Evolutionary conservation across 1,284 basidiomycete species (phyloP).

Genomic region (Entoloma clypeatum): DNA sequence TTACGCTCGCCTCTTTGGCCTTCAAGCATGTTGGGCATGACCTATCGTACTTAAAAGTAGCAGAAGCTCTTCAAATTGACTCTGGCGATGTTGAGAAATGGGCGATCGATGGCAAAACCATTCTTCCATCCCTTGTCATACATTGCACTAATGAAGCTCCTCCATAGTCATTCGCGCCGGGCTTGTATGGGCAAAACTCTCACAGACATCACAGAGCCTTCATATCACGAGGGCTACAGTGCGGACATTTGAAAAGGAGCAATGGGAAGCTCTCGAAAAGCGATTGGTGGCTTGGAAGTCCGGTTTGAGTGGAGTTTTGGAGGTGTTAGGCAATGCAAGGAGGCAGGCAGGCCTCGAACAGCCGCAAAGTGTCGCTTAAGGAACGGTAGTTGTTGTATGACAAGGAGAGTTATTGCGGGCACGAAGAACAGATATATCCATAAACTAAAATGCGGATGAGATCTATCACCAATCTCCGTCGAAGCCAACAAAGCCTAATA

Average conservation of each 20-base stretch:
- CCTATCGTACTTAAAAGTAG: conserved; percentile 73
- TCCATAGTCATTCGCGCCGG: conserved; percentile 77
- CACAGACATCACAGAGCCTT: conserved; percentile 75
- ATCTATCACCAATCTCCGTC: conserved; percentile 70
- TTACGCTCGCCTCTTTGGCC: conserved; percentile 77
- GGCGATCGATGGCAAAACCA: conserved; percentile 80
- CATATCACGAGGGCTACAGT: conserved; percentile 77
- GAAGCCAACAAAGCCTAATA: conserved; percentile 72
- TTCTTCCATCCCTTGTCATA: conserved; percentile 2
- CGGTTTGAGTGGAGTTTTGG: conserved; percentile 63
- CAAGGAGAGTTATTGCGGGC: conserved; percentile 1
- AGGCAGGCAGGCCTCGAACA: conserved; percentile 39
- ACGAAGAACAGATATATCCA: conserved; percentile 1
- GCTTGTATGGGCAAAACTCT: conserved; percentile 81
- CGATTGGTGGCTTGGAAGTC: conserved; percentile 80
- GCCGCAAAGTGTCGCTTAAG: conserved; percentile 23
- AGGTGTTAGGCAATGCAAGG: conserved; percentile 61
- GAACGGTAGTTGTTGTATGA: conserved; percentile 1
- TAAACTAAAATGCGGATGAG: conserved; percentile 3
- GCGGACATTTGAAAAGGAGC: conserved; percentile 71
- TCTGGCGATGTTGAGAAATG: conserved; percentile 79
- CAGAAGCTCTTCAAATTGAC: conserved; percentile 66
- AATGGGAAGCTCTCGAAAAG: conserved; percentile 83
- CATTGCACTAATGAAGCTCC: conserved; percentile 7
- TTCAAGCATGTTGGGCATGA: conserved; percentile 75